Base-by-base conservation (phyloP, 148 eudicot species). In the Dysphania ambrosioides region DNA sequence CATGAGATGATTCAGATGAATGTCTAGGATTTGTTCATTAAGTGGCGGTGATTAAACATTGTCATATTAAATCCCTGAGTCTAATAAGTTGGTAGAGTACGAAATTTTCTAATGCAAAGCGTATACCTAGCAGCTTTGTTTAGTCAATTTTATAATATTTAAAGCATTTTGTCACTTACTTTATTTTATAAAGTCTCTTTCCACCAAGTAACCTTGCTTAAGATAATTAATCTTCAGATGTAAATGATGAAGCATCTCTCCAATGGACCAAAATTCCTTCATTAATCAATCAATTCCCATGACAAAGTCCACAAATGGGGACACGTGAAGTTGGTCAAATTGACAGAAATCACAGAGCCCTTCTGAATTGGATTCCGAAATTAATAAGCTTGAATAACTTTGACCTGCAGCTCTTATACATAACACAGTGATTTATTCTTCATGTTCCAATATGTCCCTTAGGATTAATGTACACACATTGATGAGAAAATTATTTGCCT, bases 301-400 rank as follows among this genome's bases (percentile, higher is more conserved):
- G 72, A 72, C 60, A 30, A 9, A 32, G 47, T 56, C 72, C 24
- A 30, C 4, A 41, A 31, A 44, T 58, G 41, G 4, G 40, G 9
- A 38, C 26, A 4, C 27, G n/a, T 38, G 29, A 31, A 13, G n/a
- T n/a, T n/a, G 53, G 77, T 79, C 77, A 67, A 67, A 58, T 16
- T 69, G 47, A 66, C 77, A 66, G 65, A 44, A 68, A 9, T 69
- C 35, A 66, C 77, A 66, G 65, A 44, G 47, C 26, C 47, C 35
- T 47, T 42, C 51, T 11, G 23, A 2, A 2, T 29, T 24, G 47
- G 65, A 2, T 56, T 57, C 34, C 58, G 21, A 44, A 26, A 11
- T 71, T 71, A 56, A 36, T 24, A 24, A 27, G 15, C 57, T 41
- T 69, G 57, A 16, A 47, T 29, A 3, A 18, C 41, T 51, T 70